Evolutionary conservation across 169 alveolate species (phyloP).

Genomic region (Plasmodium billcollinsi): DNA sequence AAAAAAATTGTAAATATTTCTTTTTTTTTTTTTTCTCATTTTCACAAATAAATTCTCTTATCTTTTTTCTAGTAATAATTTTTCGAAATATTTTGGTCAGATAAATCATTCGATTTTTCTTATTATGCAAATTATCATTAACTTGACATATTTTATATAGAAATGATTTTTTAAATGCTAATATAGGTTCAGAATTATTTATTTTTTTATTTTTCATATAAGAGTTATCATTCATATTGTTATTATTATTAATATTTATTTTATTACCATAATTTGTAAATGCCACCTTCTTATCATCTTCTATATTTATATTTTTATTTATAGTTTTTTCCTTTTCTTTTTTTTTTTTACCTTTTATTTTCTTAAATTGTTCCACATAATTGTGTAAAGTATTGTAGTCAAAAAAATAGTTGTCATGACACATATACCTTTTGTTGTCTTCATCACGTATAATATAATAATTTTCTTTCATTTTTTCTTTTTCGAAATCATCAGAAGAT

Average conservation of each 20-base stretch:
- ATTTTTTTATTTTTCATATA: neutral
- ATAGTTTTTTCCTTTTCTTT: neutral
- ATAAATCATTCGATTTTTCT: slow-evolving; percentile 44
- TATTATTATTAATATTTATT: neutral
- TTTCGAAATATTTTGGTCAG: slow-evolving; percentile 71
- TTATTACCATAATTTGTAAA: neutral
- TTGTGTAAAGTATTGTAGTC: slow-evolving; percentile 22
- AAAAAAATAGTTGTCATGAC: slow-evolving; percentile 13
- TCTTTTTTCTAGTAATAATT: slow-evolving; percentile 47
- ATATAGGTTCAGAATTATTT: neutral
- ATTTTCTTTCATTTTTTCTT: slow-evolving; percentile 11
- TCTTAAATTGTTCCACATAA: slow-evolving; percentile 46
- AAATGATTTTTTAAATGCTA: slow-evolving; percentile 35
- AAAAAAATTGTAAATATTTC: slow-evolving; percentile 49
- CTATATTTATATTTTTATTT: neutral
- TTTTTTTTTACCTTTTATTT: neutral
- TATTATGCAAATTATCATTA: slow-evolving; percentile 17
- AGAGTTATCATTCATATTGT: neutral
- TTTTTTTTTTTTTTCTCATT: slow-evolving; percentile 49
- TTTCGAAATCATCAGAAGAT: slow-evolving; percentile 28
- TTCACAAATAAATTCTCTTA: slow-evolving; percentile 71
- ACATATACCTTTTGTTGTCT: neutral
- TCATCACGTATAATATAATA: neutral
- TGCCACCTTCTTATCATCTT: neutral
- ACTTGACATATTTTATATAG: slow-evolving; percentile 57